phyloP scores from a whole-genome alignment of 345 rosid genomes.

The Hypericum androsaemum region DNA sequence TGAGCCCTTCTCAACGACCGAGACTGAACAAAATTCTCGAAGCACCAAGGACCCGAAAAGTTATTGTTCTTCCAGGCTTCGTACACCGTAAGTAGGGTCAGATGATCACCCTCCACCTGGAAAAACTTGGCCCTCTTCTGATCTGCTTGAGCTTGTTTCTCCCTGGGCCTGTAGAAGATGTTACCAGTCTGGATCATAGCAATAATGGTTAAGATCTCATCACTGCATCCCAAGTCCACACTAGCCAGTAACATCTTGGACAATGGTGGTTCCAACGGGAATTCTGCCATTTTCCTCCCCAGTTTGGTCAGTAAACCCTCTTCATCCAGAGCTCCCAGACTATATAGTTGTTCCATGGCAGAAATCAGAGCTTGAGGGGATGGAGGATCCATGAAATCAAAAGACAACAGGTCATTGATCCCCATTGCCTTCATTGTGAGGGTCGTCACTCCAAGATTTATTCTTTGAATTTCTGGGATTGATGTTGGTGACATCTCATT shows the following conservation, averaged over 20 bases:
- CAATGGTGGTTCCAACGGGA: constrained; percentile 85
- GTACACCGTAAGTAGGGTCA: constrained; percentile 86
- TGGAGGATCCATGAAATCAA: constrained; percentile 74
- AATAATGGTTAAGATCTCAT: constrained; percentile 81
- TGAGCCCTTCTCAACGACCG: constrained; percentile 74
- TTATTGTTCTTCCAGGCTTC: constrained; percentile 91
- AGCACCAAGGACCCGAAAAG: constrained; percentile 89
- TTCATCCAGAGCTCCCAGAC: constrained; percentile 81
- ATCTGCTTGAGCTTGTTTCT: constrained; percentile 93
- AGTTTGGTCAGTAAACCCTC: constrained; percentile 83
- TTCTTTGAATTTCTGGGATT: constrained; percentile 86
- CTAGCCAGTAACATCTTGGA: constrained; percentile 92
- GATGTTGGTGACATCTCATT: constrained; percentile 76
- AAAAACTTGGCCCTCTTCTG: constrained; percentile 86
- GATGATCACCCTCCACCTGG: constrained; percentile 85
- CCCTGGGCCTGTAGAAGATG: constrained; percentile 85
- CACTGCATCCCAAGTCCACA: constrained; percentile 92
- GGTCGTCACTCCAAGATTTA: constrained; percentile 58
- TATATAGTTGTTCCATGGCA: constrained; percentile 82
- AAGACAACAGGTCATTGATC: constrained; percentile 64
- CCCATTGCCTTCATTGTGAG: constrained; percentile 93
- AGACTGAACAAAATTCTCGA: constrained; percentile 76
- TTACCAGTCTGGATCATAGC: constrained; percentile 89
- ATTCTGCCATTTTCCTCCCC: constrained; percentile 96
- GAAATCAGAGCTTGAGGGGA: constrained; percentile 73